Evolutionary conservation across 441 rosid species (phyloP).

Genomic region (Populus hybrid): DNA sequence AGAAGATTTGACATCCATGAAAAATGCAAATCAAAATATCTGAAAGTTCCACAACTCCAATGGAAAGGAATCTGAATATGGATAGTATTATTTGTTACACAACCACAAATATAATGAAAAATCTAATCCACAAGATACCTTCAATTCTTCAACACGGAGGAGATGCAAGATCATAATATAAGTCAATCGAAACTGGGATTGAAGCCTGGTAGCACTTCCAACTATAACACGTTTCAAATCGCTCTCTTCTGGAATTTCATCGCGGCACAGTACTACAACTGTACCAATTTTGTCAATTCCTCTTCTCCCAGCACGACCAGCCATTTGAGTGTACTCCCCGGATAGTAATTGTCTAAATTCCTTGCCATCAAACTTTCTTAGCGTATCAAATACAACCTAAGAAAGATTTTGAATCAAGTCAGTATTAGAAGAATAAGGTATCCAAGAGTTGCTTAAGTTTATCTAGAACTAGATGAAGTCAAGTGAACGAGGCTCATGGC

Average conservation of each 20-base stretch:
- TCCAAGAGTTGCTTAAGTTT: conserved; percentile 4
- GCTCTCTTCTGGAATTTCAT: conserved; percentile 82
- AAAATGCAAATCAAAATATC: neutral
- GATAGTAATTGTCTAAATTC: conserved; percentile 85
- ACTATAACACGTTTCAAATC: conserved; percentile 60
- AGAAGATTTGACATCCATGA: neutral
- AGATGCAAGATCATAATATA: conserved; percentile 98
- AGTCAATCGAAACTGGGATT: conserved; percentile 95
- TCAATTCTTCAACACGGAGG: conserved; percentile 96
- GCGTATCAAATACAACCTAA: conserved; percentile 91
- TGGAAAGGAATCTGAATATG: conserved; percentile 1
- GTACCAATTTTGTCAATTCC: conserved; percentile 98
- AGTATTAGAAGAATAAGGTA: conserved; percentile 7
- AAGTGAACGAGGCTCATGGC: neutral
- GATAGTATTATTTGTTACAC: neutral
- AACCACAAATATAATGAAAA: neutral
- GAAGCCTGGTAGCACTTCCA: conserved; percentile 85
- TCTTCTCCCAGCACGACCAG: conserved; percentile 99
- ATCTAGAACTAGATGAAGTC: neutral
- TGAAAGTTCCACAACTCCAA: neutral
- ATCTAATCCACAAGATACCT: conserved; percentile 49
- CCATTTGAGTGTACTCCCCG: conserved; percentile 99
- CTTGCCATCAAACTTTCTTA: conserved; percentile 97
- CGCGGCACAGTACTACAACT: conserved; percentile 91
- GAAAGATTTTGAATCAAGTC: conserved; percentile 19